Evolutionary conservation across 352 stramenopile species (phyloP), one percentile per base, ranked within the genome.

Genomic region (Phytophthora ohioensis): DNA sequence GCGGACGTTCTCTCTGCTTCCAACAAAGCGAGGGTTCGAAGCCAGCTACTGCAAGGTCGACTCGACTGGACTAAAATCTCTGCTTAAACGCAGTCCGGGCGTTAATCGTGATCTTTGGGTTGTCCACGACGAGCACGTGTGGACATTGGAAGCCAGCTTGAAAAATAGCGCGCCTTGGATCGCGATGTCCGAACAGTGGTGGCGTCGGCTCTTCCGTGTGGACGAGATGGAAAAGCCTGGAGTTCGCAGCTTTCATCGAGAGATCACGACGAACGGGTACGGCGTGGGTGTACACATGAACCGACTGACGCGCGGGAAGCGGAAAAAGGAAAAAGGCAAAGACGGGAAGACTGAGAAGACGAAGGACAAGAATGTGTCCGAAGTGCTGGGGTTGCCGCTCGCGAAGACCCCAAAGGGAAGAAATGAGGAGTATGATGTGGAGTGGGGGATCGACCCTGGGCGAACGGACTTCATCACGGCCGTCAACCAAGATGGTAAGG

Each of bases 211-310:
- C 27, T 66, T 66, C 6, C 17, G 21, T 34, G 46, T 57, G 30
- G 57, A 57, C 46, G 12, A 56, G 12, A 5, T 57, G 2, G 57
- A 66, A 6, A 54, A 66, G 42, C 34, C 32, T 11, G 43, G 57
- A 8, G 27, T 31, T 3, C 11, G 21, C 15, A 66, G 32, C 15
- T 57, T 57, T 10, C 43, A 66, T 35, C 57, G 34, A 13, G 57
- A 57, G 35, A 57, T 66, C 34, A 57, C 57, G 45, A 57, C 31
- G 47, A 43, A 65, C 17, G 46, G 46, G 8, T 66, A 66, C 31
- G 57, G 34, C 9, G 46, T 65, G 1, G 57, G 43, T 0, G 57
- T 65, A 9, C 57, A 65, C 35, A 51, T 65, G 45, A 51, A 51
- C 15, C 57, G 47, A 8, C 47, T 17, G 8, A 54, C 30, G 9